Conservation (phyloP, 306 rosid genomes). For the Quercus ilex region DNA sequence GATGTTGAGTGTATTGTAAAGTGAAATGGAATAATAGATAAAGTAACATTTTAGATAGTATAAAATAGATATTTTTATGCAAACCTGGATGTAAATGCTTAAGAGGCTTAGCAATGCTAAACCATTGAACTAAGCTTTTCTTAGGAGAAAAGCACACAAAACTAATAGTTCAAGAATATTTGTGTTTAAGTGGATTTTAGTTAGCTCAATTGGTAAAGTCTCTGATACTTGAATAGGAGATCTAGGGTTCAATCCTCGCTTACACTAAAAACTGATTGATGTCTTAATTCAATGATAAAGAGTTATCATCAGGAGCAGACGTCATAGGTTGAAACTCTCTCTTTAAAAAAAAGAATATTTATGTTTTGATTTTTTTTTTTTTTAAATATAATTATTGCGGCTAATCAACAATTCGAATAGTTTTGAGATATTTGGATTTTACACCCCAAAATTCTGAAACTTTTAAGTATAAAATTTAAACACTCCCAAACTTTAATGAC, state of each 20-base stretch:
- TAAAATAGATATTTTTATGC: too few species aligned
- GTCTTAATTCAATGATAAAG: too few species aligned
- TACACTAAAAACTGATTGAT: too few species aligned
- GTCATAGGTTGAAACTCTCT: too few species aligned
- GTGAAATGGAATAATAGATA: too few species aligned
- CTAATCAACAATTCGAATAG: neutral
- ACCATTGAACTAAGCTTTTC: neutral
- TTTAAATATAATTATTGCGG: neutral
- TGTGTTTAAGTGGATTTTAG: neutral
- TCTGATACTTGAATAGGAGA: too few species aligned
- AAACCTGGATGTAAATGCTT: too few species aligned
- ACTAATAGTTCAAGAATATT: neutral
- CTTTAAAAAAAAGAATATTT: neutral
- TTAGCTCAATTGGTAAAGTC: too few species aligned
- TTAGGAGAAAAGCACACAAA: neutral
- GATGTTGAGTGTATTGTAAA: too few species aligned
- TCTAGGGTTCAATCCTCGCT: fast-evolving
- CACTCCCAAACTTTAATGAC: neutral
- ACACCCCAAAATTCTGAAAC: too few species aligned
- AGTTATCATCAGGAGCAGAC: fast-evolving
- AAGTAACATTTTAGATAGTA: too few species aligned
- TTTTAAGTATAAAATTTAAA: neutral
- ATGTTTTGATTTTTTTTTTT: neutral
- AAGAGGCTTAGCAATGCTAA: neutral
- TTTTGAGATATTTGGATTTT: neutral